Percentiles rank a stretch among this genome's conserved stretches.
Conservation (phyloP, 2,329 filamentous ascomycete species). For the Lachnellula subtilissima region DNA sequence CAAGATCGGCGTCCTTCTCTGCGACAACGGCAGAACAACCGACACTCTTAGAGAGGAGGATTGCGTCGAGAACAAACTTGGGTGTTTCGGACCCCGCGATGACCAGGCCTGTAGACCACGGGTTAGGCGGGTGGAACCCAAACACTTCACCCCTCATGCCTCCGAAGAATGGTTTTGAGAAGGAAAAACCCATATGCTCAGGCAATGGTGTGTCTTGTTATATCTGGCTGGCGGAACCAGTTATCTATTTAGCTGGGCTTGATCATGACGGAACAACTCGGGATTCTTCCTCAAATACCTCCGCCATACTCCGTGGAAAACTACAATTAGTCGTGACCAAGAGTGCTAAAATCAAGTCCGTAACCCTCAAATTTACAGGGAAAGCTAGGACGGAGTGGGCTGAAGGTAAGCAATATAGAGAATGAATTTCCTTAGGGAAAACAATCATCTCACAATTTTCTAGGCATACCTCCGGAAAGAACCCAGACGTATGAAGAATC, state of each 20-base stretch:
- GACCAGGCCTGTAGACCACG: slow-evolving; percentile 14
- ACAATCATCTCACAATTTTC: background rate
- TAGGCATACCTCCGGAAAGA: slow-evolving; percentile 81
- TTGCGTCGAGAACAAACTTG: slow-evolving; percentile 5
- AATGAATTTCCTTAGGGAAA: background rate
- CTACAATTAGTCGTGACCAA: slow-evolving; percentile 80
- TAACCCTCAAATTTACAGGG: slow-evolving; percentile 81
- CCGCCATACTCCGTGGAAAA: slow-evolving; percentile 80
- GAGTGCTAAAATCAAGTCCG: slow-evolving; percentile 85
- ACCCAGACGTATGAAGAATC: slow-evolving; percentile 79
- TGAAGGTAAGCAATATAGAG: slow-evolving; percentile 58
- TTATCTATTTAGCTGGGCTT: slow-evolving; percentile 73
- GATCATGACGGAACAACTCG: slow-evolving; percentile 45
- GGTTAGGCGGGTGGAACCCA: background rate
- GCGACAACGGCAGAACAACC: slow-evolving; percentile 17
- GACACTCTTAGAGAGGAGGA: slow-evolving; percentile 23
- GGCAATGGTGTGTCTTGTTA: slow-evolving; percentile 71
- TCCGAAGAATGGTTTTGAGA: slow-evolving; percentile 35
- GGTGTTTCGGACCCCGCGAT: slow-evolving; percentile 15
- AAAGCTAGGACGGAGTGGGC: slow-evolving; percentile 92
- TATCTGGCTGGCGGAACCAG: slow-evolving; percentile 73
- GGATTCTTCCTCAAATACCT: slow-evolving; percentile 35
- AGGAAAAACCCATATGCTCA: slow-evolving; percentile 64
- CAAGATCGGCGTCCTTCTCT: slow-evolving; percentile 16
- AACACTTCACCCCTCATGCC: slow-evolving; percentile 2